Evolutionary conservation across 768 basidiomycete genomes (phyloP), one percentile per base, ranked within the genome.

Genomic region (Tephrocybe sp.): DNA sequence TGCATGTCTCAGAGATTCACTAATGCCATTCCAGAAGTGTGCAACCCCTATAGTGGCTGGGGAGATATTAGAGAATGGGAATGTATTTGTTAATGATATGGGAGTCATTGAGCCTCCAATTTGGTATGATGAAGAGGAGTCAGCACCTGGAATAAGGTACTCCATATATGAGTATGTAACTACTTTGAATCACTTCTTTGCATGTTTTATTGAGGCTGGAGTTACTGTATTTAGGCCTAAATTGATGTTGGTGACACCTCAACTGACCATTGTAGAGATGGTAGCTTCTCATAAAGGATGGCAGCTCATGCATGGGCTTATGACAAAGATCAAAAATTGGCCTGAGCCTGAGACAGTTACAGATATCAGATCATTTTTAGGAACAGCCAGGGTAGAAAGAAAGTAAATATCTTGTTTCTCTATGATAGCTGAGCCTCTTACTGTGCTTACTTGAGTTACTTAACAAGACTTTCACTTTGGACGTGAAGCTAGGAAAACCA

Each of bases 1-100:
- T 58, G n/a, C 0, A 44, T 75, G 0, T 66, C 68, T 0, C 68
- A 68, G 62, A 74, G 73, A 0, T 61, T 57, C 33, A 71, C 72
- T 0, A 74, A 75, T 38, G 57, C 64, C 73, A 21, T 73, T 73
- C 41, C 68, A 73, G 17, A 37, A 47, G 11, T 55, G 58, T 25
- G 39, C 45, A 0, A 43, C 17, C 3, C 62, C 61, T 44, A 54
- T 55, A 0, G 43, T 65, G 0, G 33, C 45, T n/a, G 57, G 54
- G 0, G 57, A 63, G 34, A 54, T 45, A 12, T 58, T 53, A 1
- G 5, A 51, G 1, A 28, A 45, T 4, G 55, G 51, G 2, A 43
- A 60, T 30, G 41, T 45, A 0, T 65, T 65, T 38, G 50, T 65
- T 9, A 62, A 65, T 25, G 58, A 65, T 32, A 26, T 48, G 3